Evolutionary conservation across 1,284 basidiomycete genomes (phyloP).

Genomic region (Moesziomyces antarcticus): DNA sequence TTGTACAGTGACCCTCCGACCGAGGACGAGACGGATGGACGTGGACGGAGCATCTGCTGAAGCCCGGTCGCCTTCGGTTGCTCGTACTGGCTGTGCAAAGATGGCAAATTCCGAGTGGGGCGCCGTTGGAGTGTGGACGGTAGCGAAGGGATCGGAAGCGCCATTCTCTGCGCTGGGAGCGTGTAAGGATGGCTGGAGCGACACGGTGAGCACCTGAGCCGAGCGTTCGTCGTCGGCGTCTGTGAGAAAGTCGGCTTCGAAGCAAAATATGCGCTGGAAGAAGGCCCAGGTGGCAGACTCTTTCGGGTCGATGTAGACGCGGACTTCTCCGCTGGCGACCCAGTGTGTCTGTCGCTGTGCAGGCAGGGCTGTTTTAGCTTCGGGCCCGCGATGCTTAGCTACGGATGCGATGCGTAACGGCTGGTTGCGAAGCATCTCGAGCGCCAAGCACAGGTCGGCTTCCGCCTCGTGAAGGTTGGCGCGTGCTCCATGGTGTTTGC

Average conservation of each 20-base stretch:
- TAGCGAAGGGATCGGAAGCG: constrained; percentile 21
- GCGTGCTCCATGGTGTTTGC: constrained; percentile 2
- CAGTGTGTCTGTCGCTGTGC: constrained; percentile 21
- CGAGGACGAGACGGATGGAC: constrained; percentile 35
- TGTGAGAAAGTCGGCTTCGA: constrained; percentile 35
- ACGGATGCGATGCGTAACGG: constrained; percentile 43
- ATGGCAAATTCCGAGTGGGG: constrained; percentile 45
- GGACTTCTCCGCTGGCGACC: constrained; percentile 41
- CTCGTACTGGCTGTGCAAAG: constrained; percentile 20
- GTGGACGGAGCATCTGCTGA: constrained; percentile 1
- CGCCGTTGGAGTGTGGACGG: constrained; percentile 3
- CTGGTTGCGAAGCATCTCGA: constrained; percentile 65
- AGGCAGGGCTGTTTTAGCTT: not conserved
- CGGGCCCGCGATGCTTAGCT: constrained; percentile 13
- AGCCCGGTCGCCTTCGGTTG: constrained; percentile 2
- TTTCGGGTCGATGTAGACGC: constrained; percentile 50
- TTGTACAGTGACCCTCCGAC: constrained; percentile 22
- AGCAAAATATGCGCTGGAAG: constrained; percentile 59
- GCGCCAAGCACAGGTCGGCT: constrained; percentile 60
- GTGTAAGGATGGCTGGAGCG: constrained; percentile 20
- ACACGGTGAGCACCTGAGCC: constrained; percentile 26
- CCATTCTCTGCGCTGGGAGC: constrained; percentile 1
- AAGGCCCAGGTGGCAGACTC: constrained; percentile 48
- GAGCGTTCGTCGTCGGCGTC: constrained; percentile 21
- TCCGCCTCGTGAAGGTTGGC: constrained; percentile 36